Evolutionary conservation across 2,329 filamentous ascomycete species (phyloP), one percentile per base, ranked within the genome.

Genomic region (Stemphylium beticola): DNA sequence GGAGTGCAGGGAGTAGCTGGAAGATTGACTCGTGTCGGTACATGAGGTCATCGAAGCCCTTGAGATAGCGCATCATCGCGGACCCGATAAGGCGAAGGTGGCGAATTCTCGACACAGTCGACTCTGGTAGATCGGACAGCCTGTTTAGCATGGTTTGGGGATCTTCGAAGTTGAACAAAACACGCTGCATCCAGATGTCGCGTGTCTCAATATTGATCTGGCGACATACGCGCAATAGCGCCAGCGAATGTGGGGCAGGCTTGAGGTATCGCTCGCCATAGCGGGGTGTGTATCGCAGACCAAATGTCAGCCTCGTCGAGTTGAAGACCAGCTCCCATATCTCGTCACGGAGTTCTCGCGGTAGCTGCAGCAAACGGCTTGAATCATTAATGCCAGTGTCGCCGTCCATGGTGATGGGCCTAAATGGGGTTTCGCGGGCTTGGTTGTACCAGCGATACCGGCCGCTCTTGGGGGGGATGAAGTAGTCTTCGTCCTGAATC

Each of bases 11-110:
- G 11, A 60, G 49, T 11, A 60, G 51, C 17, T 60, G 57, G 18
- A 60, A 58, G 18, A 60, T 50, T 14, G 57, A 60, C 18, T 57
- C 57, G 17, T 57, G 54, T 15, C 57, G 49, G 31, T 60, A 60
- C 54, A 58, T 58, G 32, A 60, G 40, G 24, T 60, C 57, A 42
- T 60, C 57, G 40, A 58, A 57, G 11, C 57, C 54, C 33, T 60
- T 55, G 43, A 60, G 57, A 36, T 57, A 58, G 17, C 55, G 57
- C 57, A 60, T 60, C 57, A 60, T 57, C 4, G 55, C 50, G 7
- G 50, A 58, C 39, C 57, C 57, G 24, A 46, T 40, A 5, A 60
- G 47, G 12, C 57, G 54, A 20, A 60, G 17, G 38, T 60, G 54
- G 32, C 57, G 50, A n/a, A 60, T 60, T 8, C 40, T 60, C n/a